Evolutionary conservation across 805 yeast genomes (phyloP).

Genomic region (Scheffersomyces coipomensis): DNA sequence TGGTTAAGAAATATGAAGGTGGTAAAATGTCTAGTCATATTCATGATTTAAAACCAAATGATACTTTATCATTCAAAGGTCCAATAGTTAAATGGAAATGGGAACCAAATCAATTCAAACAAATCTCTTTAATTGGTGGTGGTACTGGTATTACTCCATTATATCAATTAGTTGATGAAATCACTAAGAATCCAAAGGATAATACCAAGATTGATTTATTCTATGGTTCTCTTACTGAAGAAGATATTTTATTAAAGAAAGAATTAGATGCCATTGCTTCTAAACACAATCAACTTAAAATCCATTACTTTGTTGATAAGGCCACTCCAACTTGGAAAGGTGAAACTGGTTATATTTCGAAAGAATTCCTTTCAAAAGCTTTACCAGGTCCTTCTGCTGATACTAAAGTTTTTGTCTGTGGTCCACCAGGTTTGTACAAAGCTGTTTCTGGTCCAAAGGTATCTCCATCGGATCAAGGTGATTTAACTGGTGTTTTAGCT

Average conservation of each 20-base stretch:
- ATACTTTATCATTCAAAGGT: conserved; percentile 88
- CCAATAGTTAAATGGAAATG: conserved; percentile 91
- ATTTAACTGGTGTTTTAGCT: conserved; percentile 79
- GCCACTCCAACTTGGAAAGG: conserved; percentile 51
- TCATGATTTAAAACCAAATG: conserved; percentile 68
- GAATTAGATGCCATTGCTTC: conserved; percentile 71
- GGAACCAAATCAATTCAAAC: conserved; percentile 79
- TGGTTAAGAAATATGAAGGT: conserved; percentile 78
- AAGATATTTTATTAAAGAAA: conserved; percentile 78
- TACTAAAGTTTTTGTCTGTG: conserved; percentile 79
- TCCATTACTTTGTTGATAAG: conserved; percentile 79
- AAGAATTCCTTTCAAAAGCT: conserved; percentile 62
- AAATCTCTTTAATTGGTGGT: conserved; percentile 85
- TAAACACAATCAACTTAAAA: conserved; percentile 69
- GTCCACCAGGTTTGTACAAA: conserved; percentile 89
- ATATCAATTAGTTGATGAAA: conserved; percentile 78
- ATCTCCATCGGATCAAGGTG: conserved; percentile 93
- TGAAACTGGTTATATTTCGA: conserved; percentile 71
- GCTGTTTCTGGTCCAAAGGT: conserved; percentile 84
- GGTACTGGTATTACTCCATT: conserved; percentile 97
- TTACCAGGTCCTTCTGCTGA: conserved; percentile 62
- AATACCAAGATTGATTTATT: conserved; percentile 82
- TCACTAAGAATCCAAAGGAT: conserved; percentile 78
- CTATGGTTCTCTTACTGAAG: conserved; percentile 75
- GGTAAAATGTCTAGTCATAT: conserved; percentile 85